A percentile compares a stretch with the other conserved stretches of the same genome.
phyloP scores from a whole-genome alignment of 139 green algal genomes.

The Pedinophyceae sp. region DNA sequence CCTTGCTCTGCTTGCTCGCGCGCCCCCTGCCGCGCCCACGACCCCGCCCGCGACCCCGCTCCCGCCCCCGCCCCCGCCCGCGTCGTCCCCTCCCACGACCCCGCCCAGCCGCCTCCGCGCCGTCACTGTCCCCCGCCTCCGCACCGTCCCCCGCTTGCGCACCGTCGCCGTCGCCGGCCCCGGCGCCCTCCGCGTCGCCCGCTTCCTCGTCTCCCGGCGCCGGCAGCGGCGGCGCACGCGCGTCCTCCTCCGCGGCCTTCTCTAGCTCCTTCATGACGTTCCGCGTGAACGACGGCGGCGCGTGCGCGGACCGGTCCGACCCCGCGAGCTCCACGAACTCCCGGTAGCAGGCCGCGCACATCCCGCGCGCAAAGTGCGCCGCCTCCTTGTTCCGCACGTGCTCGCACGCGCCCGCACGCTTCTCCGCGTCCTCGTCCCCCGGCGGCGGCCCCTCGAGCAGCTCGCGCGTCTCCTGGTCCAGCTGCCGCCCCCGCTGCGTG shows the following conservation, averaged over 20 bases:
- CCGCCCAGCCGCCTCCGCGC: neutral
- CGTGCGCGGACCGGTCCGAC: neutral
- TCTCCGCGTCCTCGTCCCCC: neutral
- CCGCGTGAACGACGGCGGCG: neutral
- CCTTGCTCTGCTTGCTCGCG: too few species aligned
- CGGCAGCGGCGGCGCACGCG: neutral
- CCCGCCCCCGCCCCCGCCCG: conserved; percentile 1
- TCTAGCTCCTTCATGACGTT: too few species aligned
- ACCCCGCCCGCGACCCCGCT: neutral
- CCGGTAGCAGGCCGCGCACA: conserved; percentile 37
- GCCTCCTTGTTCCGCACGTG: conserved; percentile 11
- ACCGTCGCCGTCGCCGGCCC: too few species aligned
- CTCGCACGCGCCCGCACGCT: conserved; percentile 6
- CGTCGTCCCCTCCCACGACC: neutral
- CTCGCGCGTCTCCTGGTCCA: conserved; percentile 15
- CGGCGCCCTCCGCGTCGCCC: neutral
- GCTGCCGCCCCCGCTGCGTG: conserved; percentile 9
- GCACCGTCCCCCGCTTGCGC: too few species aligned
- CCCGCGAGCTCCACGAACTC: conserved; percentile 4
- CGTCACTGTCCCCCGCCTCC: too few species aligned
- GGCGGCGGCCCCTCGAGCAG: conserved; percentile 2
- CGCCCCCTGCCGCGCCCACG: neutral
- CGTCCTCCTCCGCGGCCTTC: too few species aligned
- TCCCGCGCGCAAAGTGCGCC: conserved; percentile 31
- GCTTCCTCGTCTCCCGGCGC: neutral